Conservation (phyloP, 2,329 filamentous ascomycete genomes). For the Ramularia collo-cygni region DNA sequence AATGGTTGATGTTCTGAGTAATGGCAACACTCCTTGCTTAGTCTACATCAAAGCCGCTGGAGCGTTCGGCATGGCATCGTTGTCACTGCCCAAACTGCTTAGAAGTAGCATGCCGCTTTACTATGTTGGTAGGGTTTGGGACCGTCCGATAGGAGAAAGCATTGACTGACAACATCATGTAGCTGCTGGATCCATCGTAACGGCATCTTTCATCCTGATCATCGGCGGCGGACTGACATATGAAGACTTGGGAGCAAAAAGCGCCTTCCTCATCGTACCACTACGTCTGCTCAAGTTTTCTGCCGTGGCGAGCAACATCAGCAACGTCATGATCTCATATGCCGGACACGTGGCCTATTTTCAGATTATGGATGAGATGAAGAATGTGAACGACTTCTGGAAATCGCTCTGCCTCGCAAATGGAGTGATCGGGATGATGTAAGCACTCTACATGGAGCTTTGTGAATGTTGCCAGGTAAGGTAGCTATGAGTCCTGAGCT, state of each 20-base stretch:
- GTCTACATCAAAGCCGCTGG: slow-evolving; percentile 52
- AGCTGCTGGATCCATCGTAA: neutral
- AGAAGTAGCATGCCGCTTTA: too few species aligned
- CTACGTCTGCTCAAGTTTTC: too few species aligned
- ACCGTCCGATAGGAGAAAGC: too few species aligned
- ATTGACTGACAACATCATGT: neutral
- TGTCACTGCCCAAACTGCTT: too few species aligned
- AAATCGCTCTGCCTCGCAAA: slow-evolving; percentile 55
- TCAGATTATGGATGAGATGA: slow-evolving; percentile 58
- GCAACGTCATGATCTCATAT: slow-evolving; percentile 65
- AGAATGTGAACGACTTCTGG: slow-evolving; percentile 53
- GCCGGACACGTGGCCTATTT: slow-evolving; percentile 61
- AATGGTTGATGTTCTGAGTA: slow-evolving; percentile 57
- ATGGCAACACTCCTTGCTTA: slow-evolving; percentile 54
- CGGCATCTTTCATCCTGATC: slow-evolving; percentile 8
- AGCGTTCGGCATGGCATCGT: too few species aligned
- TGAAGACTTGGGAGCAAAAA: too few species aligned
- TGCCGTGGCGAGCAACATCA: slow-evolving; percentile 39
- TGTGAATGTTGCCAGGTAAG: too few species aligned
- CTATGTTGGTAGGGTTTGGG: too few species aligned
- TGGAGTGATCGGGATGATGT: slow-evolving; percentile 50
- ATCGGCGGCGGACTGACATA: slow-evolving; percentile 9
- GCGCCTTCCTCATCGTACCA: too few species aligned
- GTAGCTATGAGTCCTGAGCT: too few species aligned
- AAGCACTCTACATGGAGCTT: too few species aligned